Base-by-base conservation (phyloP, 352 stramenopile genomes). In the Phytopythium sindhum region DNA sequence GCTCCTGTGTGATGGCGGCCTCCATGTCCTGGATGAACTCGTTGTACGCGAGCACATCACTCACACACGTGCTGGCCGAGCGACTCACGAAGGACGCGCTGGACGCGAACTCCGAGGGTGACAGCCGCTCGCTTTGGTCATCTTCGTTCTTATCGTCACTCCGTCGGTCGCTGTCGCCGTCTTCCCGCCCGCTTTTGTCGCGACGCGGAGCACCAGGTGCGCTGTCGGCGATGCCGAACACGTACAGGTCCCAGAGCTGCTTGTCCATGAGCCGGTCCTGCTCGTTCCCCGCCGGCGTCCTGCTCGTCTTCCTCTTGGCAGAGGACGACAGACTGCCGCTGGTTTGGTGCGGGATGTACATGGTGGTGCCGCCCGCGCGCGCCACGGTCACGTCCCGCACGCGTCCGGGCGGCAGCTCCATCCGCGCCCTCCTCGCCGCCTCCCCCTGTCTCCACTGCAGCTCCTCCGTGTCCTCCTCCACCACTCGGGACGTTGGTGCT, bases 11-110 rank as follows among this genome's bases (percentile, higher is more conserved):
- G 21, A 75, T 68, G 11, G 63, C 63, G 41, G 59, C 72, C 60
- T 90, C 81, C 73, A 90, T 80, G 28, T 84, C 69, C 57, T 83
- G 79, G 62, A 90, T 90, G 37, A 81, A 73, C 35, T 86, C 77
- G 55, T 88, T 90, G 65, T 87, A 90, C 2, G 66, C 70, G 41
- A 87, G 58, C 12, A 86, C 74, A 42, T 90, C 81, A n/a, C 77
- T 86, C 11, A 63, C 76, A 44, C 78, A 84, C 12, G 75, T 88
- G 59, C 78, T 88, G 21, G 73, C 69, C 19, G 83, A 64, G 2
- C 75, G 73, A 63, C 77, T 86, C 15, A 71, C 54, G 14, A 72
- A 72, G 4, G 62, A 63, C 21, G 68, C 65, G 19, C 63, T 69
- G 26, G 66, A 52, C n/a, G 66, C 75, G 7, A 67, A 53, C n/a